A percentile compares a stretch with the other conserved stretches of the same genome.
phyloP scores from a whole-genome alignment of 1,284 basidiomycete genomes.

The Termitomyces sp. region DNA sequence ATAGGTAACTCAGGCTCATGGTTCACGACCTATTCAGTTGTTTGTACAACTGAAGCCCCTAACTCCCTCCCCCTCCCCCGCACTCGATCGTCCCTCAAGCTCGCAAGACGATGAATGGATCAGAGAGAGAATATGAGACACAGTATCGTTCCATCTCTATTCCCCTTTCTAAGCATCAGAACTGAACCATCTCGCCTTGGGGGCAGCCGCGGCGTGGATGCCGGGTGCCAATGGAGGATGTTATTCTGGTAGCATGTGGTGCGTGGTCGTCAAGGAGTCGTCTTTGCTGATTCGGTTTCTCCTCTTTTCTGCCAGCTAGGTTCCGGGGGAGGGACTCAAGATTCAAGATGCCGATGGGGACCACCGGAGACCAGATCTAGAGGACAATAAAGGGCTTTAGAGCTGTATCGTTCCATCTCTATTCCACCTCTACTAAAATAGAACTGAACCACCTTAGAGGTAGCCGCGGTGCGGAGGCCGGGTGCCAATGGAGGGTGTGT shows the following conservation, averaged over 20 bases:
- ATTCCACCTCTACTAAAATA: background rate
- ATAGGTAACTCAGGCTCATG: background rate
- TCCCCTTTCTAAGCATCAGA: background rate
- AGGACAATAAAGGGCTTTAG: background rate
- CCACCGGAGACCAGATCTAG: background rate
- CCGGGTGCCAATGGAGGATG: background rate
- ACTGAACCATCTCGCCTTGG: background rate
- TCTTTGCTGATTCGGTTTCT: conserved; percentile 1
- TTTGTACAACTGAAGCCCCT: background rate
- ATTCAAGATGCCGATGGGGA: background rate
- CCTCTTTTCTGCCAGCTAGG: background rate
- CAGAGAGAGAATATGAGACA: too few relatives aligned
- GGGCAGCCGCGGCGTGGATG: conserved; percentile 4
- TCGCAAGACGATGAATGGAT: background rate
- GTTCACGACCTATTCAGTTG: background rate
- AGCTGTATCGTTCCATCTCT: background rate
- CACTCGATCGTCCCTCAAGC: background rate
- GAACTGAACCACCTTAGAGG: background rate
- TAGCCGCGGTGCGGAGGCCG: conserved; percentile 3
- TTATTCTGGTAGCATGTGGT: background rate
- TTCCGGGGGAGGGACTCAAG: conserved; percentile 1
- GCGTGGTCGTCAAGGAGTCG: background rate
- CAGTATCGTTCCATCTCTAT: background rate
- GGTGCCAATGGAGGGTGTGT: background rate
- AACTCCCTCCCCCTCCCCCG: background rate